These are phyloP conservation scores for Pseudocercospora eumusae DNA, from an alignment of 2,329 filamentous ascomycete species.

Conservation along the genomic window DNA sequence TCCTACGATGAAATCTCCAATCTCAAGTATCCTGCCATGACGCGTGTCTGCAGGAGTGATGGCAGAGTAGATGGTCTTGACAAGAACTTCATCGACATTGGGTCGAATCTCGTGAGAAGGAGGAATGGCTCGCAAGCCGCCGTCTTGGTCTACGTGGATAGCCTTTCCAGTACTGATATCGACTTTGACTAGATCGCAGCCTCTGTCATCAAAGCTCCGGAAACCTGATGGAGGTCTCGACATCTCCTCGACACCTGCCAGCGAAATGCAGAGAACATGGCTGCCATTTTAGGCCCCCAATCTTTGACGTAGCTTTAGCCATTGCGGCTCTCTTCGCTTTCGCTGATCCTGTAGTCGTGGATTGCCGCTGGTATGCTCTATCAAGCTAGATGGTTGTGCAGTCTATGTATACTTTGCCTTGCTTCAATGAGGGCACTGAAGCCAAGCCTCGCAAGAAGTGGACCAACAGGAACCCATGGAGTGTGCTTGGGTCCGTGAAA, in stretches of 20 bases:
- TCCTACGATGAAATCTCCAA: not conserved
- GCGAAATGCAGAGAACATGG: not conserved
- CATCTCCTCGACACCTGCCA: constrained; percentile 1
- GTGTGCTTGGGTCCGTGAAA: too few species aligned
- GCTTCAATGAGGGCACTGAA: too few species aligned
- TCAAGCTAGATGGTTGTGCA: too few species aligned
- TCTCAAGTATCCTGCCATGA: not conserved
- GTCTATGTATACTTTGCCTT: too few species aligned
- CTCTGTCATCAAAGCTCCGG: not conserved
- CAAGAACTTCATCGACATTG: not conserved
- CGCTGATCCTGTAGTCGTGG: too few species aligned
- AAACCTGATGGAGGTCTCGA: not conserved
- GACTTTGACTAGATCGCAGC: not conserved
- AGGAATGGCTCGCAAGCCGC: not conserved
- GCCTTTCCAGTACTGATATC: not conserved
- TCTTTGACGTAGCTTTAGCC: not conserved
- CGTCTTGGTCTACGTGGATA: not conserved
- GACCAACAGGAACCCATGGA: too few species aligned
- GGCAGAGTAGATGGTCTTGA: not conserved
- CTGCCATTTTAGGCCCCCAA: not conserved
- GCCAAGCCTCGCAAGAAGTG: too few species aligned
- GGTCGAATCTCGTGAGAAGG: not conserved
- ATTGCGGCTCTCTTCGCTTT: too few species aligned
- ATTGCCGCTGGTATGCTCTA: too few species aligned
- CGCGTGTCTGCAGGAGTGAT: not conserved